Evolutionary conservation across 2,329 filamentous ascomycete species (phyloP), one percentile per base, ranked within the genome.

Genomic region (Calonectria crousiana): DNA sequence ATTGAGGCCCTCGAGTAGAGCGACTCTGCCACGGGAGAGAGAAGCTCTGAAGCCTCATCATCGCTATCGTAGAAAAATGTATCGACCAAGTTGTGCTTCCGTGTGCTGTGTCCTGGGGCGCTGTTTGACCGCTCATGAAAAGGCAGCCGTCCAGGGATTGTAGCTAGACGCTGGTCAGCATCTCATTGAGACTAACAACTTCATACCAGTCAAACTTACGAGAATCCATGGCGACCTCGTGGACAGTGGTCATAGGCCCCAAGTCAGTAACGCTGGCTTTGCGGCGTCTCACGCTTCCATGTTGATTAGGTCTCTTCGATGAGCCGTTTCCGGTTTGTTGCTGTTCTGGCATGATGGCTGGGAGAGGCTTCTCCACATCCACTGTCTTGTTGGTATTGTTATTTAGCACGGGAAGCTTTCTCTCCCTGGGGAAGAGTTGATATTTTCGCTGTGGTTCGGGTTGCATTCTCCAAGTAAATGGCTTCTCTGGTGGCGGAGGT

Each of bases 221-320:
- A 79, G 92, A 94, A 84, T 94, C 92, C 91, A 94, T 93, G 67
- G 91, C 83, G 64, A 89, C 84, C 80, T 93, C 92, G 76, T 93
- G 91, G 18, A 93, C 92, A 1, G 92, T 93, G 6, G 92, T 93
- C 92, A 93, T 92, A 41, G 91, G 91, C 2, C 91, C 92, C 64
- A 93, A 83, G 75, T 94, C 92, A 13, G 91, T 90, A 18, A 92
- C 89, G 83, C 90, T 93, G 78, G 90, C 86, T 81, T 94, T 94
- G 76, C 92, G 89, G 78, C 92, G 88, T 75, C 91, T 87, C 65
- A 84, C 87, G 72, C 91, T 84, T 76, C 87, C 90, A 80, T 90
- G 88, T 78, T 92, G 90, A 81, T 90, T 92, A 79, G 90, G 86
- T 71, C 90, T 88, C 73, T 89, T 84, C 73, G 89, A 87, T 66